Evolutionary conservation across 768 basidiomycete genomes (phyloP), one percentile per base, ranked within the genome.

Genomic region (Mrakia blollopis): DNA sequence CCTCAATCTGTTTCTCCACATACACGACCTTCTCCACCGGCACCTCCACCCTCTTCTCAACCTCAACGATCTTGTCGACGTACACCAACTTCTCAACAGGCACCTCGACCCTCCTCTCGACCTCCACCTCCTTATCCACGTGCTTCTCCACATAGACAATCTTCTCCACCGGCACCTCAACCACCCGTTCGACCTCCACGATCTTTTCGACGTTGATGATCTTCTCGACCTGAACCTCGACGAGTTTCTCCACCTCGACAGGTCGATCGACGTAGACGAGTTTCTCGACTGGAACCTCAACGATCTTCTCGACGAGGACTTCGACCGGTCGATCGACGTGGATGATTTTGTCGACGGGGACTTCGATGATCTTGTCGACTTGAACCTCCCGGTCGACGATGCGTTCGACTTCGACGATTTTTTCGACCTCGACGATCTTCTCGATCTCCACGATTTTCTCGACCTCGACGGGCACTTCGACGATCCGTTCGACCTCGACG

Each of bases 211-310:
- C 76, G n/a, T 62, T 21, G 35, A 81, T 78, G 23, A 79, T 72
- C 72, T 79, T 79, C 37, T 81, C 80, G n/a, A 83, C 81, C 37
- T 80, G 79, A 13, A 81, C 80, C 76, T 84, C 83, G 69, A 83
- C 80, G 32, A 75, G 73, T 62, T 79, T 77, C 69, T 82, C 81
- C 23, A 79, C 80, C 69, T 82, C 81, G 61, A 78, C 78, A n/a
- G 73, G 79, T 78, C 81, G 81, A 37, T 83, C 82, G 50, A 83
- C 80, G 60, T 80, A 78, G 52, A 81, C 81, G 47, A 81, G 74
- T 65, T 79, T 80, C 62, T 81, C 81, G 13, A 83, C 81, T 14
- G 77, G 76, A 23, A 80, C 74, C 61, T 80, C 77, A 44, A 79
- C 63, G 11, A 70, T 70, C 41, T 65, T 62, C 71, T 77, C 74